These are phyloP conservation scores for Blastocystis sp. DNA, from an alignment of 352 stramenopile species.

Conservation along the genomic window DNA sequence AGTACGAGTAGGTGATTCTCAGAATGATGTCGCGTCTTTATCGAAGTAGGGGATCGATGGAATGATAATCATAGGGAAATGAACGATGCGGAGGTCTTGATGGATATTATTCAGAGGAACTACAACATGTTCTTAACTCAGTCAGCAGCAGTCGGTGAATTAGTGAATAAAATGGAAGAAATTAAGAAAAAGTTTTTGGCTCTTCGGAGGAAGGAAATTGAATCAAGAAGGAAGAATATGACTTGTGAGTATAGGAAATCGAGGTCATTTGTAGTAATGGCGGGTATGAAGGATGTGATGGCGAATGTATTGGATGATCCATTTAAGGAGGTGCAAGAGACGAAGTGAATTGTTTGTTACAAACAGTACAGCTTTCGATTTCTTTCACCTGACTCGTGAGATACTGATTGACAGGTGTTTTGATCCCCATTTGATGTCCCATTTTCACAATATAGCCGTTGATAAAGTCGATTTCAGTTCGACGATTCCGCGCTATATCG, in stretches of 20 bases:
- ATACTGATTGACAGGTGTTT: background rate
- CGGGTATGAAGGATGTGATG: constrained; percentile 46
- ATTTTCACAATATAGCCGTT: constrained; percentile 38
- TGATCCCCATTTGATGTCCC: background rate
- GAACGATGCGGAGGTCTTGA: background rate
- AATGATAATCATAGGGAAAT: background rate
- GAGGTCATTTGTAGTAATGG: constrained; percentile 35
- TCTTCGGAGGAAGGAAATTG: constrained; percentile 31
- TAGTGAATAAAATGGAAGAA: constrained; percentile 21
- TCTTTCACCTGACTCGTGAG: background rate
- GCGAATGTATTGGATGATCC: constrained; percentile 54
- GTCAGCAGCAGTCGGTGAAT: background rate
- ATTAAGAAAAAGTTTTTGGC: constrained; percentile 53
- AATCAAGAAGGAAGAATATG: constrained; percentile 42
- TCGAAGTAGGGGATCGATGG: background rate
- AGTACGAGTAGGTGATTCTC: background rate
- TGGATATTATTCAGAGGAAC: constrained; percentile 4
- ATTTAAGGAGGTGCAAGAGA: background rate
- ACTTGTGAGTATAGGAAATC: background rate
- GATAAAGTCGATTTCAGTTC: constrained; percentile 55
- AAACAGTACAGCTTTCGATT: background rate
- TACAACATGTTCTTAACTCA: constrained; percentile 45
- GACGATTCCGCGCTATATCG: background rate
- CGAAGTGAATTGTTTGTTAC: constrained; percentile 12
- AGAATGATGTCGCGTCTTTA: background rate